Percentiles rank a stretch among this genome's conserved stretches.
phyloP scores from a whole-genome alignment of 2,329 filamentous ascomycete genomes.

The Cladosporium sp. region DNA sequence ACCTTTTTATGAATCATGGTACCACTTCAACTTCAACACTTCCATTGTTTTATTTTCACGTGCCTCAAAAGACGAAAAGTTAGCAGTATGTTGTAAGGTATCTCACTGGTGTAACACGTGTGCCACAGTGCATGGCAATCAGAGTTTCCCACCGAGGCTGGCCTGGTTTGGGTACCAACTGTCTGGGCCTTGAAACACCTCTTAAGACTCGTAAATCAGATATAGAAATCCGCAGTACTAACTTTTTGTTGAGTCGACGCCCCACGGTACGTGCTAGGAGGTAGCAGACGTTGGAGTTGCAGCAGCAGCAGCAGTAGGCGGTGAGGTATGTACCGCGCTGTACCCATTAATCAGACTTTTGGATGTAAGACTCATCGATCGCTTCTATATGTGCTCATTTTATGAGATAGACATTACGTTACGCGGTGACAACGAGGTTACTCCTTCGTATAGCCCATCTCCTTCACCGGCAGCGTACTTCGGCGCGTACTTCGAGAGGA shows the following conservation, averaged over 20 bases:
- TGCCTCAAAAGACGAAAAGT: background rate
- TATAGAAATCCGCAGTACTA: background rate
- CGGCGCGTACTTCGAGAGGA: too few relatives aligned
- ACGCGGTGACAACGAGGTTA: background rate
- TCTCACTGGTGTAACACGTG: background rate
- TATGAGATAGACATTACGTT: background rate
- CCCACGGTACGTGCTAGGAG: background rate
- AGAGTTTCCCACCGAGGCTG: background rate
- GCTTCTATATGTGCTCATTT: background rate
- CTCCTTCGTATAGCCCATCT: background rate
- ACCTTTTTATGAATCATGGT: conserved; percentile 21
- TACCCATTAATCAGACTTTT: background rate
- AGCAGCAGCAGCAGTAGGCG: background rate
- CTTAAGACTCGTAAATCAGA: background rate
- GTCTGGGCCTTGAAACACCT: background rate
- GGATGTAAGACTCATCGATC: conserved; percentile 1
- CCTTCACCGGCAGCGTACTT: too few relatives aligned
- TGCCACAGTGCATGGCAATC: background rate
- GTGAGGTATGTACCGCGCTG: background rate
- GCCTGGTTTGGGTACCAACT: background rate
- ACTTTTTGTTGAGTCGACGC: background rate
- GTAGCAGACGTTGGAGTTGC: background rate
- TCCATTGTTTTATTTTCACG: background rate
- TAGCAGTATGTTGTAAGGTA: background rate
- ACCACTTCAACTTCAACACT: background rate